Evolutionary conservation across 108 stramenopile genomes (phyloP), one percentile per base, ranked within the genome.

Genomic region (Aurantiochytrium sp.): DNA sequence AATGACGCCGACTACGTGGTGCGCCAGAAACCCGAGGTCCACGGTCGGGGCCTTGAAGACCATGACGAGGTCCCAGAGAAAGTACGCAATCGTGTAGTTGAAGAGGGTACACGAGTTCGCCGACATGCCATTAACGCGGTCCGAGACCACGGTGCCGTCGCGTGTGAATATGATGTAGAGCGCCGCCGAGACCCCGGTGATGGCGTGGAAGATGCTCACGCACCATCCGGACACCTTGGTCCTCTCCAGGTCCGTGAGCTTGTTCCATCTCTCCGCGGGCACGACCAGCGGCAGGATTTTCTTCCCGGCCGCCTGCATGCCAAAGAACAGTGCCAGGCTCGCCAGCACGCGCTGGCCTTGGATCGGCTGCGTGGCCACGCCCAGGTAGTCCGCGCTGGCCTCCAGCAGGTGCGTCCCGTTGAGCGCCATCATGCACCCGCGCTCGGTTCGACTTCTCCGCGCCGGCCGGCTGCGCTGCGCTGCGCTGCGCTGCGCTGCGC

Each of bases 181-280:
- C 15, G 42, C 39, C 12, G 73, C 73, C 12, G 30, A 48, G 36
- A 24, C 45, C 6, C 24, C 39, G 6, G 45, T 48, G 12, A 81
- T 17, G 19, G 73, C 73, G 24, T 81, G 73, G 45, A 81, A 81
- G 12, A 81, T 81, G 73, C 73, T 81, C 27, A 65, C 59, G 59
- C 59, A 65, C 59, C 59, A 65, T 30, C 59, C 59, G 15, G 59
- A 65, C 22, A 65, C 24, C 59, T 65, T 65, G 34, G 59, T 65
- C 59, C 19, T 65, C 19, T 65, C 59, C 34, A 65, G 59, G 24
- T 65, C 59, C 27, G 59, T 4, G 59, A 65, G 59, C 59, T 65
- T 65, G 59, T 30, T 12, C 59, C 59, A 65, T 65, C 59, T 8
- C 15, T 65, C 59, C 24, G 59, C 59, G 8, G 59, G 59, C 0